Percentiles rank a stretch among this genome's conserved stretches.
Evolutionary conservation across 2,329 filamentous ascomycete genomes (phyloP).

Genomic region (Lecanicillium sp.): DNA sequence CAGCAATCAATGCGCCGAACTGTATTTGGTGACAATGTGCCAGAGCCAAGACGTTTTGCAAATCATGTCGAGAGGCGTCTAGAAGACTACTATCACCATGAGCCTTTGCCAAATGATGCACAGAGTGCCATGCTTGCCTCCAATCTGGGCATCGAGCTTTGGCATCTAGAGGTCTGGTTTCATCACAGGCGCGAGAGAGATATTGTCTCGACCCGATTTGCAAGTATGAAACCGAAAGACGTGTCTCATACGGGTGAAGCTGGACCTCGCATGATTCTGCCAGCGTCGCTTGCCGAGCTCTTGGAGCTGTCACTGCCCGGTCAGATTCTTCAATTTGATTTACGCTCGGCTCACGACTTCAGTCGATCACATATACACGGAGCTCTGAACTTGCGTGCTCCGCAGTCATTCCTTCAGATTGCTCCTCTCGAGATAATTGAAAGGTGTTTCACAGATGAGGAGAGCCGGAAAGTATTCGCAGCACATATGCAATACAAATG

Average conservation of each 20-base stretch:
- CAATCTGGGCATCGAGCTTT: constrained; percentile 45
- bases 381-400: constrained; percentile 46
- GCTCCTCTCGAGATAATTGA: constrained; percentile 47
- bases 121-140: constrained; percentile 49
- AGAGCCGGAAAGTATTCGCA: constrained; percentile 40
- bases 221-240: constrained; percentile 37
- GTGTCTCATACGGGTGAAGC: constrained; percentile 24
- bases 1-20: constrained; percentile 36
- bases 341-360: constrained; percentile 42
- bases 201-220: constrained; percentile 38
- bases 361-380: constrained; percentile 46
- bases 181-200: constrained; percentile 47
- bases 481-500: constrained; percentile 42
- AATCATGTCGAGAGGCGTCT: constrained; percentile 44
- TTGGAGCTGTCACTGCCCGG: constrained; percentile 44
- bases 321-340: constrained; percentile 43
- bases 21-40: constrained; percentile 32
- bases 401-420: constrained; percentile 41
- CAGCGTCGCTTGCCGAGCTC: constrained; percentile 43
- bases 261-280: constrained; percentile 43
- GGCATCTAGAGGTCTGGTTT: constrained; percentile 51
- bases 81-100: constrained; percentile 46
- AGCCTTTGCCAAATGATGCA: constrained; percentile 42
- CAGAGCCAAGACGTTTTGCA: constrained; percentile 41
- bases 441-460: constrained; percentile 42